phyloP scores from a whole-genome alignment of 164 flowering plant species.

The Vitis cinerea region DNA sequence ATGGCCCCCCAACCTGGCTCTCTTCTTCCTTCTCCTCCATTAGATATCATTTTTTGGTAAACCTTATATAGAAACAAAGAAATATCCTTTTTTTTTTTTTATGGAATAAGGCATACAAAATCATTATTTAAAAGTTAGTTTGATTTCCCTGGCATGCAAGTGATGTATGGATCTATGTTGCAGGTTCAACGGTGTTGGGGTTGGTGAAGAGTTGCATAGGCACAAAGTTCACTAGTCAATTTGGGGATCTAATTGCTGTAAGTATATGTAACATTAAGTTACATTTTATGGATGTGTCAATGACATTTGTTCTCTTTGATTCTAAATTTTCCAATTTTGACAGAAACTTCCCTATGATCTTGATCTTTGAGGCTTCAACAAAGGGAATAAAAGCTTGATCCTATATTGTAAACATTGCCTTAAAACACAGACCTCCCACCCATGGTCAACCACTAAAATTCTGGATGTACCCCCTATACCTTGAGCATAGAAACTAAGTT shows the following conservation, averaged over 20 bases:
- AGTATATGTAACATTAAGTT: constrained; percentile 22
- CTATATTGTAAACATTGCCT: no score
- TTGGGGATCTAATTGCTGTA: constrained; percentile 90
- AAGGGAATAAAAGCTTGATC: no score
- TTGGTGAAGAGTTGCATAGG: constrained; percentile 89
- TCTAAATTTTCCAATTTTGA: not conserved
- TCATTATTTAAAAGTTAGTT: not conserved
- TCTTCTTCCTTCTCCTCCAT: no score
- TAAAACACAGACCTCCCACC: no score
- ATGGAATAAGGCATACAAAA: not conserved
- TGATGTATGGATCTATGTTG: not conserved
- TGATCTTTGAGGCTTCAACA: no score
- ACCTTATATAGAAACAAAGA: no score
- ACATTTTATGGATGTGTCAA: not conserved
- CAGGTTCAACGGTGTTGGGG: constrained; percentile 75
- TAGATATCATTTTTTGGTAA: no score
- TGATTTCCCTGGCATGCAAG: not conserved
- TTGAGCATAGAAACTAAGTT: not conserved
- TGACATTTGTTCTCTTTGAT: not conserved
- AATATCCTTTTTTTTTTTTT: not conserved
- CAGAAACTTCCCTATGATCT: no score
- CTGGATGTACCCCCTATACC: no score
- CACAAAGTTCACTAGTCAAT: constrained; percentile 93
- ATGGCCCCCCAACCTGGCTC: no score
- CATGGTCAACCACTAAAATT: no score